A percentile compares a stretch with the other conserved stretches of the same genome.
phyloP scores from a whole-genome alignment of 768 basidiomycete species.

The Chalciporus chontae region DNA sequence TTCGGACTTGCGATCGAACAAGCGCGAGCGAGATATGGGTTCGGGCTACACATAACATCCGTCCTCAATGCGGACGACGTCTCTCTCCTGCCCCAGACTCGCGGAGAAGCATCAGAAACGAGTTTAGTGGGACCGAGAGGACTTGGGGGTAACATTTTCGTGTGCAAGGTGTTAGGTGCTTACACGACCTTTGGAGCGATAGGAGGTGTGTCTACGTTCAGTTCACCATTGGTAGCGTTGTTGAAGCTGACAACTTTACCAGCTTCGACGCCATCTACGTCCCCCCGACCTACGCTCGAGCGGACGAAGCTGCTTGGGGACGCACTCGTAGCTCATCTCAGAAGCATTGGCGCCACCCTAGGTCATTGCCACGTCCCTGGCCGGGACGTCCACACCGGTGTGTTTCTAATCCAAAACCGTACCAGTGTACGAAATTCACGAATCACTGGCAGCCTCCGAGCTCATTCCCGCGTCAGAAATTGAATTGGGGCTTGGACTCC shows the following conservation, averaged over 20 bases:
- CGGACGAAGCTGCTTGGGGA: slow-evolving; percentile 30
- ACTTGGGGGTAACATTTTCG: slow-evolving; percentile 44
- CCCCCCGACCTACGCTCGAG: slow-evolving; percentile 10
- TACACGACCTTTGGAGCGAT: slow-evolving; percentile 35
- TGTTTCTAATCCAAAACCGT: too few species aligned
- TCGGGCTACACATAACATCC: slow-evolving; percentile 37
- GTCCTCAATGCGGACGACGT: slow-evolving; percentile 58
- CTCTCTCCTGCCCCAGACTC: slow-evolving; percentile 34
- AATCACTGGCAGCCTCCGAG: too few species aligned
- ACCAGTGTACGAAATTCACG: too few species aligned
- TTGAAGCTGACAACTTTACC: background rate
- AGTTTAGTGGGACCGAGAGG: slow-evolving; percentile 47
- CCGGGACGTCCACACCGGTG: slow-evolving; percentile 11
- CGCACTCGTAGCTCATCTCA: slow-evolving; percentile 29
- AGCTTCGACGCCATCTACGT: background rate
- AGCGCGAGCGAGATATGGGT: slow-evolving; percentile 36
- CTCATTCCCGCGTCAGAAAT: too few species aligned
- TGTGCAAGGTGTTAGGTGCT: slow-evolving; percentile 57
- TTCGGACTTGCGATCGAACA: slow-evolving; percentile 57
- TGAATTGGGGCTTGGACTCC: slow-evolving; percentile 41
- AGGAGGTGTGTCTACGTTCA: slow-evolving; percentile 25
- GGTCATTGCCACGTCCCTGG: slow-evolving; percentile 62
- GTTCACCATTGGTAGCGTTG: slow-evolving; percentile 16
- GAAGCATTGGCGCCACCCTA: slow-evolving; percentile 39
- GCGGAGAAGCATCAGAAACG: slow-evolving; percentile 6